These are phyloP conservation scores for Coccomyxa sp. DNA, from an alignment of 139 green algal species.

Conservation along the genomic window DNA sequence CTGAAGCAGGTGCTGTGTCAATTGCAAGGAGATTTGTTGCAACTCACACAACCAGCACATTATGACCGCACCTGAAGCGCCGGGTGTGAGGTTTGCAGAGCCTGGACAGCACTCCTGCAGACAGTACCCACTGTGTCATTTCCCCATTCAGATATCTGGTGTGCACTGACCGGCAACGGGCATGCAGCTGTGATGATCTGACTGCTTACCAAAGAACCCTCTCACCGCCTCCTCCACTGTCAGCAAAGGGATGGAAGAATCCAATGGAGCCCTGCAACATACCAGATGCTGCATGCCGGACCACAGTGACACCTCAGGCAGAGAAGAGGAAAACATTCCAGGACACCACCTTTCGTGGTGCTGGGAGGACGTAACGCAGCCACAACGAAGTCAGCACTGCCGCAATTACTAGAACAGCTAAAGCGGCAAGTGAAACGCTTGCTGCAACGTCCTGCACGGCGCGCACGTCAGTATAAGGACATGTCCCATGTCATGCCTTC, in stretches of 20 bases:
- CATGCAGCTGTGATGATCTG: too few relatives aligned
- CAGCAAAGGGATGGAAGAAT: slow-evolving; percentile 93
- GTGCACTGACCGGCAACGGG: neutral
- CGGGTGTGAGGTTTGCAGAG: slow-evolving; percentile 25
- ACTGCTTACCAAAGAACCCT: slow-evolving; percentile 88
- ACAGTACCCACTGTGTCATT: neutral
- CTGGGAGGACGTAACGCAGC: too few relatives aligned
- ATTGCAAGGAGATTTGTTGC: neutral
- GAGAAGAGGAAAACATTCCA: too few relatives aligned
- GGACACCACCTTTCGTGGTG: too few relatives aligned
- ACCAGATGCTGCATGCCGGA: too few relatives aligned
- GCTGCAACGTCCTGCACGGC: too few relatives aligned
- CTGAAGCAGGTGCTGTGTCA: neutral
- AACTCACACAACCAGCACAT: neutral
- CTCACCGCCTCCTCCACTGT: slow-evolving; percentile 90
- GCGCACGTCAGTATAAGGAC: too few relatives aligned
- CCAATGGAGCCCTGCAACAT: slow-evolving; percentile 67
- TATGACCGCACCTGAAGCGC: slow-evolving; percentile 13
- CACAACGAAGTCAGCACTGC: too few relatives aligned
- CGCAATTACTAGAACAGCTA: too few relatives aligned
- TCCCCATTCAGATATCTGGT: neutral
- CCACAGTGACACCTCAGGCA: too few relatives aligned
- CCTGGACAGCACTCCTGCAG: slow-evolving; percentile 51
- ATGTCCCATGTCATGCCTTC: too few relatives aligned
- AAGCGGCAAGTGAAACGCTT: too few relatives aligned